Base-by-base conservation (phyloP, 176 grass and related monocot species). In the Lolium rigidum region DNA sequence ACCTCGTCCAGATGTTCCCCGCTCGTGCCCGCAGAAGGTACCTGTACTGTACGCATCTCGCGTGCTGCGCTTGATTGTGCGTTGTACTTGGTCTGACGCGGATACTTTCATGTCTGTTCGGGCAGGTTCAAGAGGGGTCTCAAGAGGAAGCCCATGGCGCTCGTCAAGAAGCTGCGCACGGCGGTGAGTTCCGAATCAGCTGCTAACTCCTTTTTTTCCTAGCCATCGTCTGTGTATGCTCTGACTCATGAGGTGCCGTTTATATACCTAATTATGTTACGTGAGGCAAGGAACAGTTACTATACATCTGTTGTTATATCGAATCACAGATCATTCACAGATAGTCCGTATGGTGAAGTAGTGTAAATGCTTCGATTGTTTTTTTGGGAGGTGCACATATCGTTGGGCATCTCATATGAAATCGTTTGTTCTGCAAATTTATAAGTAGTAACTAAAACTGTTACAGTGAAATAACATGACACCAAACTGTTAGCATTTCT, bases 91-190 rank as follows among this genome's bases (percentile, higher is more conserved):
- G 49, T 85, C 68, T 64, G 21, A 48, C 8, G 58, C 9, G 12
- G 13, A 60, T 74, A 46, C n/a, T 7, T 50, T n/a, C 4, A 4
- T 62, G 24, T 82, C 63, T 11, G 18, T 6, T 51, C 1, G 3
- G 4, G 25, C 64, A 97, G 95, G 95, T 97, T 97, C 59, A 89
- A 95, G 89, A 91, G 95, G 80, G 92, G 95, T 10, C 79, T 97
- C 38, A 97, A 97, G 92, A 89, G 95, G 90, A 97, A 97, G 95
- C 95, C 95, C 20, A 91, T 97, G 95, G 95, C 92, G 26, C 79
- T 97, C 79, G 88, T 97, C 82, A 97, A 97, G 95, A 97, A 97
- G 82, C 87, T 97, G 59, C 95, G 95, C 82, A 97, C 94, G 88
- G 92, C 95, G 73, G 95, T 97, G 56, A 88, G 39, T 41, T 41